Conservation (phyloP, 2,329 filamentous ascomycete species). For the Xylariaceae sp. region DNA sequence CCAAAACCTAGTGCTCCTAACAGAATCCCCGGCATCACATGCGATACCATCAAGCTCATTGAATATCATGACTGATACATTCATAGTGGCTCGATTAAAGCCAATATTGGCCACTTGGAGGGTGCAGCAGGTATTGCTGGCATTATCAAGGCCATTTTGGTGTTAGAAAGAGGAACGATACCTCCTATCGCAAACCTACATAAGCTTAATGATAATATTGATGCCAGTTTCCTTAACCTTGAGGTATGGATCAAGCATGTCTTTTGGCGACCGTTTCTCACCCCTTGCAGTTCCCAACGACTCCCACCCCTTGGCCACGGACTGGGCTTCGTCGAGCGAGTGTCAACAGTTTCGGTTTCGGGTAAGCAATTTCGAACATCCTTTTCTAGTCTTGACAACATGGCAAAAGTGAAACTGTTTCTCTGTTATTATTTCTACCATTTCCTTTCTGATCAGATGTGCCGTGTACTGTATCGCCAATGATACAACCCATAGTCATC, state of each 20-base stretch:
- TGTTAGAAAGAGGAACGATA: not conserved
- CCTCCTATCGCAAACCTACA: not conserved
- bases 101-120: not conserved
- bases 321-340: not conserved
- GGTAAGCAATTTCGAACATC: not conserved
- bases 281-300: not conserved
- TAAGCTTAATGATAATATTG: not conserved
- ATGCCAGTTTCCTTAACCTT: not conserved
- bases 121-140: not conserved
- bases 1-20: not conserved
- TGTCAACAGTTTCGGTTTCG: constrained; percentile 4
- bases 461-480: too few relatives aligned
- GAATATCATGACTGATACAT: not conserved
- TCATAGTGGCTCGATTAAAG: not conserved
- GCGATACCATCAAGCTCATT: not conserved
- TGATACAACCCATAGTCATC: too few relatives aligned
- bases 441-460: too few relatives aligned
- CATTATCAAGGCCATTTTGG: not conserved
- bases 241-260: not conserved
- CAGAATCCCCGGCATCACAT: not conserved
- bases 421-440: too few relatives aligned
- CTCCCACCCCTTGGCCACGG: constrained; percentile 1
- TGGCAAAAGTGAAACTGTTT: too few relatives aligned
- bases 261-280: not conserved
- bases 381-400: too few relatives aligned